Percentiles rank a stretch among this genome's conserved stretches.
Evolutionary conservation across 352 stramenopile genomes (phyloP).

Genomic region (Phytophthora idaei): DNA sequence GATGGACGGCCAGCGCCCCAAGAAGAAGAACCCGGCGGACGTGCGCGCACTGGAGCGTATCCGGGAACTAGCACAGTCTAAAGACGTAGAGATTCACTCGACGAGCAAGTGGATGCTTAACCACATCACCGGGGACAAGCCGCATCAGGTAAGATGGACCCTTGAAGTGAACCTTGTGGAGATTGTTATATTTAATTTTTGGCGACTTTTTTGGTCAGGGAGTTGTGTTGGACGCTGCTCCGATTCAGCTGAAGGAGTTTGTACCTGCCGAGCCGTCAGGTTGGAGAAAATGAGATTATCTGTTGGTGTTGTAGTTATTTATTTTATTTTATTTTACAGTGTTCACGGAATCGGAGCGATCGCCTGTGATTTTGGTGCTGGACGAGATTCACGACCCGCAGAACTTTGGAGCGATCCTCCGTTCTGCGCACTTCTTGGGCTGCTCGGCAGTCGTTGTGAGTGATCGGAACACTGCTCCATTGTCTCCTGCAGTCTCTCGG

Average conservation of each 20-base stretch:
- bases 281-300: slow-evolving; percentile 6
- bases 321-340: slow-evolving; percentile 22
- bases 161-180: background rate
- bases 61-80: slow-evolving; percentile 41
- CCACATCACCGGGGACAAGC: slow-evolving; percentile 81
- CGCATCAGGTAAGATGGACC: slow-evolving; percentile 59
- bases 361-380: slow-evolving; percentile 71
- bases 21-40: slow-evolving; percentile 47
- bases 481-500: slow-evolving; percentile 77
- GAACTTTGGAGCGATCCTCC: slow-evolving; percentile 82
- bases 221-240: slow-evolving; percentile 73
- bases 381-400: slow-evolving; percentile 85
- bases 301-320: background rate
- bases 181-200: slow-evolving; percentile 32
- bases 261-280: slow-evolving; percentile 46
- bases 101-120: slow-evolving; percentile 87
- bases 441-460: slow-evolving; percentile 71
- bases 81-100: slow-evolving; percentile 29
- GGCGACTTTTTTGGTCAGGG: slow-evolving; percentile 35
- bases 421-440: slow-evolving; percentile 80
- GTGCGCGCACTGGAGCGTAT: slow-evolving; percentile 49
- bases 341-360: slow-evolving; percentile 40
- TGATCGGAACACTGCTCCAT: slow-evolving; percentile 70
- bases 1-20: slow-evolving; percentile 16
- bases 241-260: slow-evolving; percentile 65